A percentile compares a stretch with the other conserved stretches of the same genome.
phyloP scores from a whole-genome alignment of 2,329 filamentous ascomycete genomes.

The Atkinsonella texensis region DNA sequence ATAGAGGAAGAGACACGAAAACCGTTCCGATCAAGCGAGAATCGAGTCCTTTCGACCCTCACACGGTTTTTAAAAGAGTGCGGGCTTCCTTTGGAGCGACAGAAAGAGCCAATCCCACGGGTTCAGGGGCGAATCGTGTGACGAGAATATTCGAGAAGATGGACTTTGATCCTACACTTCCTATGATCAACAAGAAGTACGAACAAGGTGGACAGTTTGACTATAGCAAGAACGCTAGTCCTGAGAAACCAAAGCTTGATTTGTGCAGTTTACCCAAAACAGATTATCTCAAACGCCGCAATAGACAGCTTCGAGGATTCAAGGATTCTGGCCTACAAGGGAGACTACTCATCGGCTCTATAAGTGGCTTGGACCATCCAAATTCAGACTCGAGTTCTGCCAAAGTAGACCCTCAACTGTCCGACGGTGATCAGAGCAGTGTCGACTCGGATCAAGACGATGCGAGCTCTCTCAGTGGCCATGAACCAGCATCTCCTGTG shows the following conservation, averaged over 20 bases:
- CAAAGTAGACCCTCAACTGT: slow-evolving; percentile 23
- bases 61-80: slow-evolving; percentile 47
- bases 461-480: slow-evolving; percentile 35
- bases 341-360: slow-evolving; percentile 15
- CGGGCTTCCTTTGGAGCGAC: slow-evolving; percentile 30
- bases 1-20: slow-evolving; percentile 19
- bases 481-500: slow-evolving; percentile 36
- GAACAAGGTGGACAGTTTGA: slow-evolving; percentile 43
- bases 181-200: slow-evolving; percentile 46
- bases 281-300: slow-evolving; percentile 35
- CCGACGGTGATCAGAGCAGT: slow-evolving; percentile 38
- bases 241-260: slow-evolving; percentile 18
- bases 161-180: slow-evolving; percentile 39
- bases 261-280: slow-evolving; percentile 30
- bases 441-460: slow-evolving; percentile 44
- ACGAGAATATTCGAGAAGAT: slow-evolving; percentile 42
- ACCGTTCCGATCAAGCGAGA: slow-evolving; percentile 33
- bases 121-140: slow-evolving; percentile 20
- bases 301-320: slow-evolving; percentile 26
- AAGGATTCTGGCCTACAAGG: slow-evolving; percentile 15
- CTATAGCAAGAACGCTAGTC: slow-evolving; percentile 22
- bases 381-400: slow-evolving; percentile 21
- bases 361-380: slow-evolving; percentile 16
- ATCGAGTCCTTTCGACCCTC: slow-evolving; percentile 44
- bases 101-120: slow-evolving; percentile 10